Evolutionary conservation across 305 asterid species (phyloP), one percentile per base, ranked within the genome.

Genomic region (Fraxinus velutina): DNA sequence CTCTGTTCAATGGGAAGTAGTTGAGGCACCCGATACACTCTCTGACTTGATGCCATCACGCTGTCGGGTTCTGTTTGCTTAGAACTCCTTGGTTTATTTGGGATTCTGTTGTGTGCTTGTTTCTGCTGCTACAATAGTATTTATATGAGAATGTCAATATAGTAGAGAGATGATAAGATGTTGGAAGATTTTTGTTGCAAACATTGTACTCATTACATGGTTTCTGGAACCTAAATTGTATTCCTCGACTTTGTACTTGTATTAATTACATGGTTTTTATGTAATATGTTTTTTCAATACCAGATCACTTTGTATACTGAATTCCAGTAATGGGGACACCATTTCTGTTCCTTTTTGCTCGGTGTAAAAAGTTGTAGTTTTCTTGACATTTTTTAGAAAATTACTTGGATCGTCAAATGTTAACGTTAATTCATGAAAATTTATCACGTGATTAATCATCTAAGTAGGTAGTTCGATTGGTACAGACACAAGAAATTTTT

Each of bases 31-130:
- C 0, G 93, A 89, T 44, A 68, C 86, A 5, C 87, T 91, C 47
- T 90, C 92, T 5, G 92, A 92, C 77, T 82, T 95, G 73, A 89
- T 91, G 1, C 99, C 99, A 2, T 90, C 97, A 8, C 90, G 97
- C 50, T 97, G 97, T 47, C 97, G 93, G 91, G 92, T 95, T 87
- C 82, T 95, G 80, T 89, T 92, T 86, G 98, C 99, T 84, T 95
- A 93, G 90, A 37, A 82, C 39, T 39, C 29, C 30, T 71, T 39
- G 29, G 70, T 72, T 70, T 62, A 13, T 73, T 78, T 42, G 17
- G 72, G 50, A 71, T 55, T 79, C 27, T 82, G 5, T 44, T 75
- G 73, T 39, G n/a, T 44, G 75, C 17, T 47, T 74, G 78, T 8
- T 79, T 79, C 74, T 79, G 77, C 73, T 22, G 44, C 17, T 73